A percentile compares a stretch with the other conserved stretches of the same genome.
These are phyloP conservation scores for Cenchrus fungigraminus DNA, from an alignment of 176 grass and related monocot species.

Conservation along the genomic window DNA sequence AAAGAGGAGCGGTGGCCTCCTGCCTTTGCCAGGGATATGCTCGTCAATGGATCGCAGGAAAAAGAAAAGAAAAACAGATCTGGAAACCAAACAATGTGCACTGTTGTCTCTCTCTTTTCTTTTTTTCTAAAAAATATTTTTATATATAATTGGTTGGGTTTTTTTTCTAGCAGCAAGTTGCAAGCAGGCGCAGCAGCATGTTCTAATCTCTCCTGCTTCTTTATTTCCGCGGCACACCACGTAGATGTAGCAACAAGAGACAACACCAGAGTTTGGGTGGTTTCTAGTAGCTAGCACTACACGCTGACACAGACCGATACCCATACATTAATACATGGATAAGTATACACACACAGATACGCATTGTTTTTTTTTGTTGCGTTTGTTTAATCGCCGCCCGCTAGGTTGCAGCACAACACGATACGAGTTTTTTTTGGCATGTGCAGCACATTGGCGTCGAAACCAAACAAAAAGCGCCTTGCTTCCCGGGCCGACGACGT, in stretches of 20 bases:
- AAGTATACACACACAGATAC: not conserved
- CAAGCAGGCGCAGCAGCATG: not conserved
- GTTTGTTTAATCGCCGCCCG: slow-evolving; percentile 2
- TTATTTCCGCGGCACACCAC: not conserved
- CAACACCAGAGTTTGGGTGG: not conserved
- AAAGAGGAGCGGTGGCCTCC: not conserved
- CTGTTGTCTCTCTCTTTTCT: not conserved
- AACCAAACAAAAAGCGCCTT: not conserved
- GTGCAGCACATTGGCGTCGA: slow-evolving; percentile 42
- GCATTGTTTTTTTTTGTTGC: not conserved
- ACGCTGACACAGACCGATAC: not conserved
- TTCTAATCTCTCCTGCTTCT: not conserved
- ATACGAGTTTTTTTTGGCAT: slow-evolving; percentile 19
- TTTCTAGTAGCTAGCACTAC: not conserved
- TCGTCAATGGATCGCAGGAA: not conserved
- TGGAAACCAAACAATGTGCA: not conserved
- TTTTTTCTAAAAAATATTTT: not conserved
- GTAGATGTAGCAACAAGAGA: not conserved
- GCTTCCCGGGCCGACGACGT: not conserved
- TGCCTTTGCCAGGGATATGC: slow-evolving; percentile 18
- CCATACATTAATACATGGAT: not conserved
- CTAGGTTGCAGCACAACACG: not conserved
- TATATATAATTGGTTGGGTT: too few relatives aligned
- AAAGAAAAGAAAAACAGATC: not conserved
- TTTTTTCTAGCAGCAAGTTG: not conserved